These are phyloP conservation scores for Apocynum venetum DNA, from an alignment of 257 asterid genomes.

Conservation along the genomic window DNA sequence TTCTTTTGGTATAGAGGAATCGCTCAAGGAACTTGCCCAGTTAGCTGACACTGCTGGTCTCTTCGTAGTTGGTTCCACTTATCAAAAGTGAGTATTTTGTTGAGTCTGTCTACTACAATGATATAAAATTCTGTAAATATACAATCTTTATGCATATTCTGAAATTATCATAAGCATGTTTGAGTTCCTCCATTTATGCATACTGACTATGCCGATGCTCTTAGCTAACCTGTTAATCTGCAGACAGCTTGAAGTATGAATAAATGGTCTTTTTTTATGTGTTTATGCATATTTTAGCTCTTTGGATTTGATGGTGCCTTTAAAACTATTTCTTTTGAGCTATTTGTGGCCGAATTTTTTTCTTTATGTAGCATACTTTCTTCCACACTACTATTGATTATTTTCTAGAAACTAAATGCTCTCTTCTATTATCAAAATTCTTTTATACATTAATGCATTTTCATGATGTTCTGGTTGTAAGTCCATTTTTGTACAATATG, in stretches of 20 bases:
- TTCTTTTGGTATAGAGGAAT: slow-evolving; percentile 76
- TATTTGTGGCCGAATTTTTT: background rate
- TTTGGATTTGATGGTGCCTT: background rate
- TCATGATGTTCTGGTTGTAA: background rate
- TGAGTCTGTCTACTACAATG: background rate
- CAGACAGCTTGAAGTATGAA: background rate
- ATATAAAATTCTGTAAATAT: slow-evolving; percentile 5
- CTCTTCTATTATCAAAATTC: background rate
- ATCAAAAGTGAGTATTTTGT: slow-evolving; percentile 60
- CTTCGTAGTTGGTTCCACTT: slow-evolving; percentile 78
- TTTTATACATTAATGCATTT: background rate
- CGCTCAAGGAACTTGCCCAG: slow-evolving; percentile 83
- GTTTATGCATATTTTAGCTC: background rate
- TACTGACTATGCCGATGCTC: background rate
- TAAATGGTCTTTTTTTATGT: background rate
- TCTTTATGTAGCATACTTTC: background rate
- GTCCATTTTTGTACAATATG: background rate
- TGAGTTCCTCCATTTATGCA: background rate
- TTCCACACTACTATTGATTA: background rate
- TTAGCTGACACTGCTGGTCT: slow-evolving; percentile 98
- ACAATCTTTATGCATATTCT: background rate
- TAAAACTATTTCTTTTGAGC: background rate
- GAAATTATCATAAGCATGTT: background rate
- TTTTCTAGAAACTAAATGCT: background rate
- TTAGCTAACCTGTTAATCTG: background rate